A percentile compares a stretch with the other conserved stretches of the same genome.
phyloP scores from a whole-genome alignment of 2,329 filamentous ascomycete genomes.

The Penicillium sp. region DNA sequence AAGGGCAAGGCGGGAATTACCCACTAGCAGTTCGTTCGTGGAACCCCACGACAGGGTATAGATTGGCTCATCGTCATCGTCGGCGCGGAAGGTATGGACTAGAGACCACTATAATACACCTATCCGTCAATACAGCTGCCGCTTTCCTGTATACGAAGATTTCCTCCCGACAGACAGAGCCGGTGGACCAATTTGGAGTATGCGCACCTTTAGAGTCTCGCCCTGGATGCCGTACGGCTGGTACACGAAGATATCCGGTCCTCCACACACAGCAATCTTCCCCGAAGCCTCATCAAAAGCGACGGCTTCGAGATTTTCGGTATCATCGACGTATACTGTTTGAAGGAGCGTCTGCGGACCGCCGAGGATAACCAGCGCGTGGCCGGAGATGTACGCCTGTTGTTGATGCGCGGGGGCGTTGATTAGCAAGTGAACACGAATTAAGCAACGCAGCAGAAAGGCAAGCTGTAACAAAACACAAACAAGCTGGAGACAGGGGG shows the following conservation, averaged over 20 bases:
- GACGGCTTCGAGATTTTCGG: slow-evolving; percentile 66
- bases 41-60: slow-evolving; percentile 78
- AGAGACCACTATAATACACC: slow-evolving; percentile 49
- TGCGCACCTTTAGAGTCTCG: slow-evolving; percentile 66
- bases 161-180: slow-evolving; percentile 8
- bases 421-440: slow-evolving; percentile 7
- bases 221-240: slow-evolving; percentile 67
- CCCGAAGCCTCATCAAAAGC: slow-evolving; percentile 76
- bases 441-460: not conserved
- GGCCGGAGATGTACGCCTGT: slow-evolving; percentile 84
- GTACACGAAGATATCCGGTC: slow-evolving; percentile 67
- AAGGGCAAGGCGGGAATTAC: slow-evolving; percentile 64
- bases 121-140: slow-evolving; percentile 18
- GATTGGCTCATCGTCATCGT: slow-evolving; percentile 43
- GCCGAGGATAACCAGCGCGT: slow-evolving; percentile 76
- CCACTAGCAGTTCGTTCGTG: slow-evolving; percentile 77
- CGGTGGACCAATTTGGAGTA: slow-evolving; percentile 4
- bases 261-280: slow-evolving; percentile 74
- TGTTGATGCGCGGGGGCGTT: slow-evolving; percentile 10
- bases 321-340: slow-evolving; percentile 81
- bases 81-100: slow-evolving; percentile 49
- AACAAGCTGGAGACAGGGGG: not conserved
- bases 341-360: slow-evolving; percentile 72
- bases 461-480: not conserved
- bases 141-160: not conserved